A percentile compares a stretch with the other conserved stretches of the same genome.
These are phyloP conservation scores for Wickerhamiella vanderwaltii DNA, from an alignment of 805 yeast species.

Conservation along the genomic window DNA sequence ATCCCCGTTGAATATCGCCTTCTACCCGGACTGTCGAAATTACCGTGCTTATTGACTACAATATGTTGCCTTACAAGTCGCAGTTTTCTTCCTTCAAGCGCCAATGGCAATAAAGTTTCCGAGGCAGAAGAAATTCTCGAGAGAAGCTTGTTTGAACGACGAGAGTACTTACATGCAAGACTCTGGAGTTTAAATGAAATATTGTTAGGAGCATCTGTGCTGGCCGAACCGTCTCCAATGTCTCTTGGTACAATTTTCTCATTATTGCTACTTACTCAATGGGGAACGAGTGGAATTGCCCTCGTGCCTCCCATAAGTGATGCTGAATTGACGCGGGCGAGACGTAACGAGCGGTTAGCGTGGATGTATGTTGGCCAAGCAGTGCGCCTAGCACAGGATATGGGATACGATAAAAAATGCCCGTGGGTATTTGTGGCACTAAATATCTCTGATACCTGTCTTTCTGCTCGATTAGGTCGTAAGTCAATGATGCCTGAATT, in stretches of 20 bases:
- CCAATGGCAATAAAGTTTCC: neutral
- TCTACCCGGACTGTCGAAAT: conserved; percentile 53
- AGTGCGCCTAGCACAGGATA: conserved; percentile 73
- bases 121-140: neutral
- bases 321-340: neutral
- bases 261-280: neutral
- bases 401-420: conserved; percentile 64
- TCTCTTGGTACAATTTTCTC: neutral
- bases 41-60: conserved; percentile 51
- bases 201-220: neutral
- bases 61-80: neutral
- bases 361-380: conserved; percentile 91
- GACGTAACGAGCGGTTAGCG: conserved; percentile 73
- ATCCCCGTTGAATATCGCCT: conserved; percentile 63
- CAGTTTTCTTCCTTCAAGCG: neutral
- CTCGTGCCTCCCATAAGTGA: neutral
- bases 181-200: neutral
- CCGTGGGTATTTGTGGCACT: conserved; percentile 70
- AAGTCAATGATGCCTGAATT: conserved; percentile 67
- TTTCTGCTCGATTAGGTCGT: conserved; percentile 71
- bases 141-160: too few species aligned
- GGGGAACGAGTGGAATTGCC: neutral
- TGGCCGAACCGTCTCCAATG: neutral
- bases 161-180: neutral
- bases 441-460: conserved; percentile 69